phyloP scores from a whole-genome alignment of 306 rosid species.

The Psophocarpus tetragonolobus region DNA sequence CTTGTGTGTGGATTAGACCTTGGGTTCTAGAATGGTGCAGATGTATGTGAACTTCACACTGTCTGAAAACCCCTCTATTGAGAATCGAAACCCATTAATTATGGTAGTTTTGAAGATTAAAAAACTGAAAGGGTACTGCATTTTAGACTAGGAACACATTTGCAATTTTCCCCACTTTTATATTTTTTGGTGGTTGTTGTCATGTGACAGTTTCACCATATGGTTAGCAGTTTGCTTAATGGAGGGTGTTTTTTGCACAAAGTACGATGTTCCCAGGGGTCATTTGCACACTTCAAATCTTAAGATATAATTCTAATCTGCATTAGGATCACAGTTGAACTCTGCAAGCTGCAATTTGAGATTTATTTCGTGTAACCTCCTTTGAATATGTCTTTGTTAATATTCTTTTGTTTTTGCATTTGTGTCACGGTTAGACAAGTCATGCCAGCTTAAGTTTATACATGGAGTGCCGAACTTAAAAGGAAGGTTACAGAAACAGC shows the following conservation, averaged over 20 bases:
- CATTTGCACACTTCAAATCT: conserved; percentile 14
- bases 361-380: conserved; percentile 10
- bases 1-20: conserved; percentile 18
- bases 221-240: conserved; percentile 17
- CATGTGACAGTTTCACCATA: conserved; percentile 8
- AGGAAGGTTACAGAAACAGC: conserved; percentile 49
- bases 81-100: conserved; percentile 16
- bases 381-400: conserved; percentile 34
- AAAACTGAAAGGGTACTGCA: conserved; percentile 6
- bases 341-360: neutral
- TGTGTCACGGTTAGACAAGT: conserved; percentile 45
- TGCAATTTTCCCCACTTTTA: neutral
- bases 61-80: neutral
- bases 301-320: conserved; percentile 1
- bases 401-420: conserved; percentile 27
- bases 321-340: neutral
- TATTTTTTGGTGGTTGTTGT: neutral
- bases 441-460: conserved; percentile 49
- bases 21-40: conserved; percentile 4
- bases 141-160: neutral
- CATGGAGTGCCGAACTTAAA: conserved; percentile 46
- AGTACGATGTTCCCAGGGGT: conserved; percentile 3
- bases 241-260: conserved; percentile 4
- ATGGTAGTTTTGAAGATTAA: conserved; percentile 1
- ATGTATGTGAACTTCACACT: conserved; percentile 13